Percentiles rank a stretch among this genome's conserved stretches.
phyloP scores from a whole-genome alignment of 805 yeast genomes.

The Naumovozyma castellii region DNA sequence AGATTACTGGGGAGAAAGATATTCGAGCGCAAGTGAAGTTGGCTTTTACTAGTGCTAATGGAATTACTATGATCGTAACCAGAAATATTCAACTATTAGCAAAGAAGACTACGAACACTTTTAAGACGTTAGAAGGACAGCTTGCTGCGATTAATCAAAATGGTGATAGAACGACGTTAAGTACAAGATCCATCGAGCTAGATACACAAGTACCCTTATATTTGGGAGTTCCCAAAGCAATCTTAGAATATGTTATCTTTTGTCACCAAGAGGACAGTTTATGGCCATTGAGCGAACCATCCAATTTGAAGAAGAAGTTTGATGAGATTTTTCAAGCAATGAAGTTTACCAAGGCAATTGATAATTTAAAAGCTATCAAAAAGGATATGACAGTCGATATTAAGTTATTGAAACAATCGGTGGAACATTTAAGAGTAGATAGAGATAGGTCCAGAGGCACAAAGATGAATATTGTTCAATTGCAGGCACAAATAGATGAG shows the following conservation, averaged over 20 bases:
- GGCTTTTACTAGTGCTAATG: constrained; percentile 67
- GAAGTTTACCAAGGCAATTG: constrained; percentile 84
- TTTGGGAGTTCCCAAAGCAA: constrained; percentile 80
- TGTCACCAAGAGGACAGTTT: constrained; percentile 96
- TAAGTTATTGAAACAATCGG: constrained; percentile 67
- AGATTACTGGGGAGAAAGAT: constrained; percentile 60
- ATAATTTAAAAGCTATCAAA: constrained; percentile 60
- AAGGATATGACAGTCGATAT: constrained; percentile 73
- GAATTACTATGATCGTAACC: constrained; percentile 74
- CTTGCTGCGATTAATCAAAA: constrained; percentile 48
- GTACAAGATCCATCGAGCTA: constrained; percentile 75
- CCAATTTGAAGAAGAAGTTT: constrained; percentile 78
- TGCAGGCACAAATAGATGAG: constrained; percentile 36
- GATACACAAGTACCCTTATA: constrained; percentile 73
- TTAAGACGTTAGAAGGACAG: constrained; percentile 89
- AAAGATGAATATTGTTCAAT: constrained; percentile 36
- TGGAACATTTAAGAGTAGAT: constrained; percentile 65
- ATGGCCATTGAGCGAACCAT: constrained; percentile 94
- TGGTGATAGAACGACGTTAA: constrained; percentile 64
- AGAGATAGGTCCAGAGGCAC: constrained; percentile 60
- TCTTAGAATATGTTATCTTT: constrained; percentile 84
- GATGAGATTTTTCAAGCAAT: constrained; percentile 96
- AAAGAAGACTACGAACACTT: constrained; percentile 55
- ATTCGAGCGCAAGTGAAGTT: constrained; percentile 86
- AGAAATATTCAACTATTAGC: constrained; percentile 69